phyloP scores from a whole-genome alignment of 495 filamentous ascomycete species.

The Hypoxylon perforatum region DNA sequence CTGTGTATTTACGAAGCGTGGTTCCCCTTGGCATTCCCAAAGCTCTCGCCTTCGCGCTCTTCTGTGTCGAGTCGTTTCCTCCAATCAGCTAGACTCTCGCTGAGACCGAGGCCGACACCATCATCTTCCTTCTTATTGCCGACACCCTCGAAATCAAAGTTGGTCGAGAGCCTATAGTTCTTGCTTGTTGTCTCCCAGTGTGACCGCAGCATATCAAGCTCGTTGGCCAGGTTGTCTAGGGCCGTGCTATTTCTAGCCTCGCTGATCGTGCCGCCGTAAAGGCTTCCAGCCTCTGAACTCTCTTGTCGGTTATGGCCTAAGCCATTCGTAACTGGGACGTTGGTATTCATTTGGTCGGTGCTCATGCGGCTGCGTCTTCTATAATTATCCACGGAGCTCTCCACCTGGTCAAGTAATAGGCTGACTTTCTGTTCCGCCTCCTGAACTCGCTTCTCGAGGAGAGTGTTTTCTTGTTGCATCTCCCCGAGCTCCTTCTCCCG shows the following conservation, averaged over 20 bases:
- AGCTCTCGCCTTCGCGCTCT: constrained; percentile 49
- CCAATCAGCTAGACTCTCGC: constrained; percentile 79
- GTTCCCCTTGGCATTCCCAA: constrained; percentile 22
- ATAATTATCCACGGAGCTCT: constrained; percentile 92
- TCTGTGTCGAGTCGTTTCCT: constrained; percentile 76
- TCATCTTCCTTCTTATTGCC: constrained; percentile 63
- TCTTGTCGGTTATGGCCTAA: constrained; percentile 67
- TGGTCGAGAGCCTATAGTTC: constrained; percentile 86
- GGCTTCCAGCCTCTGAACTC: constrained; percentile 64
- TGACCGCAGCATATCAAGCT: constrained; percentile 85
- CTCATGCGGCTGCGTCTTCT: constrained; percentile 71
- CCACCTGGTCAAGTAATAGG: constrained; percentile 92
- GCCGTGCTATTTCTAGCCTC: constrained; percentile 81
- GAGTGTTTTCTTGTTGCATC: constrained; percentile 80
- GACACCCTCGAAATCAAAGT: constrained; percentile 82
- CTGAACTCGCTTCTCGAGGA: constrained; percentile 81
- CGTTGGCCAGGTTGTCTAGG: constrained; percentile 88
- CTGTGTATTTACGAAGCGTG: constrained; percentile 26
- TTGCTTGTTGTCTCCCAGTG: constrained; percentile 98
- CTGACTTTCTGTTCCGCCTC: constrained; percentile 95
- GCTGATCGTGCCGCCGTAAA: constrained; percentile 53
- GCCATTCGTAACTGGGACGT: constrained; percentile 46
- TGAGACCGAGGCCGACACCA: constrained; percentile 61
- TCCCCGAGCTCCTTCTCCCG: constrained; percentile 78
- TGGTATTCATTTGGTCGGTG: constrained; percentile 38